These are phyloP conservation scores for Gossypium lobatum DNA, from an alignment of 441 rosid species.

Conservation along the genomic window DNA sequence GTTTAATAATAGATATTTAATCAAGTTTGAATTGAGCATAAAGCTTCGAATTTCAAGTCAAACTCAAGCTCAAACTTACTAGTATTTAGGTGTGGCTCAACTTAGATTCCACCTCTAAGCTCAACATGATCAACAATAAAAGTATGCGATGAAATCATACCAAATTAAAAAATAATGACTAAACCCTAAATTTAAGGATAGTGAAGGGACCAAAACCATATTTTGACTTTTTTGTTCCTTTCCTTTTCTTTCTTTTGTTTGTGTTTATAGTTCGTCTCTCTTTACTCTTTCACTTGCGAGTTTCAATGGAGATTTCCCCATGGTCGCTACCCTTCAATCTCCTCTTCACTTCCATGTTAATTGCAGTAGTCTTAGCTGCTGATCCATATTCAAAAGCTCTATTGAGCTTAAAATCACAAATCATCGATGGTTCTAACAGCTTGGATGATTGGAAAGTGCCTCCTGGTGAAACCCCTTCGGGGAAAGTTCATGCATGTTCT, in stretches of 20 bases:
- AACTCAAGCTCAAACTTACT: too few species aligned
- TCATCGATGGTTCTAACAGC: constrained; percentile 36
- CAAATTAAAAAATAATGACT: too few species aligned
- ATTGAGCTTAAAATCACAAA: constrained; percentile 57
- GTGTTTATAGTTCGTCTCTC: neutral
- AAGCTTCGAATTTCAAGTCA: too few species aligned
- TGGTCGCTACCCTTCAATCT: constrained; percentile 22
- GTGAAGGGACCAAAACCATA: too few species aligned
- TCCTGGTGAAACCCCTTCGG: constrained; percentile 26
- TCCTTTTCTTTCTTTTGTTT: neutral
- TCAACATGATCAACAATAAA: too few species aligned
- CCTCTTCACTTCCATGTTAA: constrained; percentile 20
- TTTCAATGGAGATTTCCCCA: constrained; percentile 53
- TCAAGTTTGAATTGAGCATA: too few species aligned
- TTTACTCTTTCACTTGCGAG: constrained; percentile 20
- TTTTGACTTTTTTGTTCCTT: too few species aligned
- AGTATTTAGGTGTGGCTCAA: too few species aligned
- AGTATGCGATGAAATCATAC: too few species aligned
- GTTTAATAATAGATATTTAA: too few species aligned
- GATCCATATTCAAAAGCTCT: constrained; percentile 71
- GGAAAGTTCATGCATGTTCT: constrained; percentile 53
- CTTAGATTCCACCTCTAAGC: too few species aligned
- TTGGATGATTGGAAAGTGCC: constrained; percentile 62
- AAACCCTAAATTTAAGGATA: too few species aligned
- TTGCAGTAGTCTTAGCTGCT: constrained; percentile 22